Conservation (phyloP, 495 filamentous ascomycete genomes). For the Cercophora sp. region DNA sequence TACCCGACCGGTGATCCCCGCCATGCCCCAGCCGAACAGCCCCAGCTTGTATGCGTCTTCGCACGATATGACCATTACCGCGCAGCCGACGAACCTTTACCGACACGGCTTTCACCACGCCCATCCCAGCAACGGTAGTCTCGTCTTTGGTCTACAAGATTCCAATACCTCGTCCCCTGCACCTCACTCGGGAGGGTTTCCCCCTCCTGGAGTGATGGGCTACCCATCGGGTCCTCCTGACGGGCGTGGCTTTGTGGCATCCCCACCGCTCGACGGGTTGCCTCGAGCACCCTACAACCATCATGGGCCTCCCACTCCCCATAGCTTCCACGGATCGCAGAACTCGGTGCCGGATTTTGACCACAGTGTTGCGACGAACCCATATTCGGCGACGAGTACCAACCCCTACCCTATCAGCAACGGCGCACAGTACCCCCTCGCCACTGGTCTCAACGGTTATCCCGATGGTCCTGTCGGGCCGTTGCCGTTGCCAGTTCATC, state of each 20-base stretch:
- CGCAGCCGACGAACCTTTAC: constrained; percentile 14
- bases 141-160: constrained; percentile 43
- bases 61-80: constrained; percentile 6
- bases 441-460: constrained; percentile 12
- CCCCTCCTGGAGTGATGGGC: constrained; percentile 31
- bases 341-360: constrained; percentile 39
- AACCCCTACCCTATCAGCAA: constrained; percentile 11
- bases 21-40: constrained; percentile 7
- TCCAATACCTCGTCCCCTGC: constrained; percentile 49
- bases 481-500: not conserved
- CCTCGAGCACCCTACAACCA: no score
- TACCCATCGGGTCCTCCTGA: constrained; percentile 32
- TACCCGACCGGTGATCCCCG: constrained; percentile 8
- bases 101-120: constrained; percentile 28
- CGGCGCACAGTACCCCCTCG: not conserved
- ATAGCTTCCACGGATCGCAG: constrained; percentile 53
- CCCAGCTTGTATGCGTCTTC: not conserved
- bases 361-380: not conserved
- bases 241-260: constrained; percentile 27
- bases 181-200: constrained; percentile 34
- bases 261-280: constrained; percentile 36
- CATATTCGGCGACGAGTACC: not conserved
- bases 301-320: constrained; percentile 47
- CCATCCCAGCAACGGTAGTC: constrained; percentile 41
- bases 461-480: constrained; percentile 4